phyloP scores from a whole-genome alignment of 768 basidiomycete genomes.

The Mycena vitilis region DNA sequence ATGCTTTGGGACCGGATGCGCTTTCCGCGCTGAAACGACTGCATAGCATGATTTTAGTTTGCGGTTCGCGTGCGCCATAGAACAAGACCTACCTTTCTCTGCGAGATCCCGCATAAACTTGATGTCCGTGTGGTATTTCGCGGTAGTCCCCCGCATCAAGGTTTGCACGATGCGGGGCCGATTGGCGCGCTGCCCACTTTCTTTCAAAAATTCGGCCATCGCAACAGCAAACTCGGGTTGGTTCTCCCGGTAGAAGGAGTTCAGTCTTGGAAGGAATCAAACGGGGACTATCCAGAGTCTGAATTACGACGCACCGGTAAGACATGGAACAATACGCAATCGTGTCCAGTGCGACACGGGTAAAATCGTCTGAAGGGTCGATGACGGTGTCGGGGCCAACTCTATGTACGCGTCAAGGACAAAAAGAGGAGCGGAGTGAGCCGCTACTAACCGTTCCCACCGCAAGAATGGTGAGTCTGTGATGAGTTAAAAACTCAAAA shows the following conservation, averaged over 20 bases:
- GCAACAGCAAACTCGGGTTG: constrained; percentile 52
- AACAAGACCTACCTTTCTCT: constrained; percentile 47
- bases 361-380: constrained; percentile 60
- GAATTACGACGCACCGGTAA: constrained; percentile 38
- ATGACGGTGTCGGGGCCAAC: constrained; percentile 56
- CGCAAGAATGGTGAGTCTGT: neutral
- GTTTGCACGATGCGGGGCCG: constrained; percentile 50
- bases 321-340: constrained; percentile 58
- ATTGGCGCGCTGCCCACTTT: constrained; percentile 48
- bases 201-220: constrained; percentile 56
- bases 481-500: neutral
- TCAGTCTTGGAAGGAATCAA: constrained; percentile 39
- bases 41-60: neutral
- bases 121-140: constrained; percentile 55
- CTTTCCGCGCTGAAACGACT: constrained; percentile 55
- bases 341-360: constrained; percentile 59
- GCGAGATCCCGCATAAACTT: constrained; percentile 55
- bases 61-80: neutral
- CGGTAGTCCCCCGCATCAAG: constrained; percentile 47
- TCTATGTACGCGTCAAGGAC: constrained; percentile 35
- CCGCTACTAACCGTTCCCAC: constrained; percentile 51
- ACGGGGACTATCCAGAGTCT: no score
- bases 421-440: constrained; percentile 35
- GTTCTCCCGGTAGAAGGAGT: constrained; percentile 58
- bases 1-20: constrained; percentile 51